A percentile compares a stretch with the other conserved stretches of the same genome.
Conservation (phyloP, 228 moss, liverwort and hornwort genomes). For the Sphagnum magellanicum region DNA sequence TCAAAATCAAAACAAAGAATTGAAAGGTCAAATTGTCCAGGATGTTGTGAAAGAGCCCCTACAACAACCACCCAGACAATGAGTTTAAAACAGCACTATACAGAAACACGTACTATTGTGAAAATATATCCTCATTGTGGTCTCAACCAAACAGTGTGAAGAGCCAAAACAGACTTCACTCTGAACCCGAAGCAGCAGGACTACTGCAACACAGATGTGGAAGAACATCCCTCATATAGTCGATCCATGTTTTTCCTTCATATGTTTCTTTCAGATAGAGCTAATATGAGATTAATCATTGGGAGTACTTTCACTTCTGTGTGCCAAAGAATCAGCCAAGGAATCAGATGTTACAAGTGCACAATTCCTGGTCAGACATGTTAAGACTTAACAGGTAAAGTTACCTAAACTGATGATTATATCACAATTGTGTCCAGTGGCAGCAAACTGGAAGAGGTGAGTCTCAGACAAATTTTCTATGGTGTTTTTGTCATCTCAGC, state of each 20-base stretch:
- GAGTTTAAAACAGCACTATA: slow-evolving; percentile 25
- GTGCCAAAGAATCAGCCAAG: no score
- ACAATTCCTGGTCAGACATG: neutral
- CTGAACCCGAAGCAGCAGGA: neutral
- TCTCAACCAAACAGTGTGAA: no score
- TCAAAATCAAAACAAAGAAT: neutral
- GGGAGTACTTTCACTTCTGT: no score
- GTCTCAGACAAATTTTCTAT: slow-evolving; percentile 1
- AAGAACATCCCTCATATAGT: slow-evolving; percentile 1
- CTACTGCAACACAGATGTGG: no score
- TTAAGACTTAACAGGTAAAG: neutral
- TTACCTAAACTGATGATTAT: no score
- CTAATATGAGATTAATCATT: neutral
- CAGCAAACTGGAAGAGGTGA: neutral
- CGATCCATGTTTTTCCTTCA: slow-evolving; percentile 1
- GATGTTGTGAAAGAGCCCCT: neutral
- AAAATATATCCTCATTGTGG: no score
- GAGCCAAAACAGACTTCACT: no score
- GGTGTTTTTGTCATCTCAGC: slow-evolving; percentile 1
- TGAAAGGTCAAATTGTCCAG: neutral
- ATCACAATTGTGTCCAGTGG: no score
- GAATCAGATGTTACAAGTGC: neutral
- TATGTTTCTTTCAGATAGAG: neutral
- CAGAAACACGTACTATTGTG: neutral
- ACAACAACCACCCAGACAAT: slow-evolving; percentile 25